Percentiles rank a stretch among this genome's conserved stretches.
Evolutionary conservation across 768 basidiomycete species (phyloP).

Genomic region (Mycena olivaceomarginata): DNA sequence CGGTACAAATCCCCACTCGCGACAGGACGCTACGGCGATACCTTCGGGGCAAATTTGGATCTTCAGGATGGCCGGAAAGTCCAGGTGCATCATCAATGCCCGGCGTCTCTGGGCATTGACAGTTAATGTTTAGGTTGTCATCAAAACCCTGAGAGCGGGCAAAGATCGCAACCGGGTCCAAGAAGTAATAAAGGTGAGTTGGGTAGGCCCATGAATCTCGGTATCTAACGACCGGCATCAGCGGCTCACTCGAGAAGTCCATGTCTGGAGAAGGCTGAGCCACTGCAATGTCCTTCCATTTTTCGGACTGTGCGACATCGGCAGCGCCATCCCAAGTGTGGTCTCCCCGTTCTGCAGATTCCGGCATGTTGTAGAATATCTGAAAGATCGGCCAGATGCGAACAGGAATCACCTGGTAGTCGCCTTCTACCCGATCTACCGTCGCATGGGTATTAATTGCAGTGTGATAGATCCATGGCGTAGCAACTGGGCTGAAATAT

Average conservation of each 20-base stretch:
- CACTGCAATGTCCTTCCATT: neutral
- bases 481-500: neutral
- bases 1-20: neutral
- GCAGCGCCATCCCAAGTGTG: neutral
- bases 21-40: neutral
- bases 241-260: neutral
- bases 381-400: neutral
- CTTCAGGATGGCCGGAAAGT: neutral
- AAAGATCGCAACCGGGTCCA: neutral
- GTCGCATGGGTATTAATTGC: neutral
- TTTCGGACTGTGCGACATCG: neutral
- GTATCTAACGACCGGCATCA: neutral
- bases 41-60: neutral
- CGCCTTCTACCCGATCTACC: neutral
- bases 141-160: neutral
- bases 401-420: constrained; percentile 1
- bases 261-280: neutral
- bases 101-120: neutral
- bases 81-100: neutral
- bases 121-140: neutral
- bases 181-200: neutral
- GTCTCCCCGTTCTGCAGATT: neutral
- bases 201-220: neutral
- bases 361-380: neutral
- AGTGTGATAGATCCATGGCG: neutral